phyloP scores from a whole-genome alignment of 257 asterid species.

The Agastache rugosa region DNA sequence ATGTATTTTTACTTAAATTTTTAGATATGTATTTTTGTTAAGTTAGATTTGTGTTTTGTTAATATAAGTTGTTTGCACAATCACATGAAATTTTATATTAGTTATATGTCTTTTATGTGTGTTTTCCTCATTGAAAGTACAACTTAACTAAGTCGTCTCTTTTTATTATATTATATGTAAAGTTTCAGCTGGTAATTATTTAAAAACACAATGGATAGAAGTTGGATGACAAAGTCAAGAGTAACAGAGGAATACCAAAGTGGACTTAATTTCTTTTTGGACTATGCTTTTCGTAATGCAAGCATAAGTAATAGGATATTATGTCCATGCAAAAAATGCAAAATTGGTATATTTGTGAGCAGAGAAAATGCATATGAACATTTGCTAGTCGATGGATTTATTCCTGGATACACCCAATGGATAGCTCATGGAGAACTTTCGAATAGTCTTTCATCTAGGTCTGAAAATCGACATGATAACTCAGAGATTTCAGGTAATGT shows the following conservation, averaged over 20 bases:
- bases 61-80: too few species aligned
- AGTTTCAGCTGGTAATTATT: too few species aligned
- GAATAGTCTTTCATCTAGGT: too few species aligned
- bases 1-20: too few species aligned
- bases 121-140: too few species aligned
- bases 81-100: too few species aligned
- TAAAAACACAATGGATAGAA: slow-evolving; percentile 9
- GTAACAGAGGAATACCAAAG: background rate
- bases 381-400: background rate
- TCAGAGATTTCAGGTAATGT: background rate
- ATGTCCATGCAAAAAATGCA: background rate
- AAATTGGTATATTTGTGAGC: background rate
- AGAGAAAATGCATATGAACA: slow-evolving; percentile 1
- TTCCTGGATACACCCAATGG: slow-evolving; percentile 5
- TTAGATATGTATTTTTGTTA: too few species aligned
- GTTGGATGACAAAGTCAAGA: slow-evolving; percentile 11
- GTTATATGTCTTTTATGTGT: too few species aligned
- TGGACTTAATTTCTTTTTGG: background rate
- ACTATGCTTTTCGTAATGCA: slow-evolving; percentile 12
- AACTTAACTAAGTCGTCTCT: too few species aligned
- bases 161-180: too few species aligned
- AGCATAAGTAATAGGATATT: background rate
- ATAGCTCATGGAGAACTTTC: slow-evolving; percentile 16
- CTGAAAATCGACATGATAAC: background rate
- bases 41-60: too few species aligned